These are phyloP conservation scores for Drechslerella dactyloides DNA, from an alignment of 2,329 filamentous ascomycete species.

Conservation along the genomic window DNA sequence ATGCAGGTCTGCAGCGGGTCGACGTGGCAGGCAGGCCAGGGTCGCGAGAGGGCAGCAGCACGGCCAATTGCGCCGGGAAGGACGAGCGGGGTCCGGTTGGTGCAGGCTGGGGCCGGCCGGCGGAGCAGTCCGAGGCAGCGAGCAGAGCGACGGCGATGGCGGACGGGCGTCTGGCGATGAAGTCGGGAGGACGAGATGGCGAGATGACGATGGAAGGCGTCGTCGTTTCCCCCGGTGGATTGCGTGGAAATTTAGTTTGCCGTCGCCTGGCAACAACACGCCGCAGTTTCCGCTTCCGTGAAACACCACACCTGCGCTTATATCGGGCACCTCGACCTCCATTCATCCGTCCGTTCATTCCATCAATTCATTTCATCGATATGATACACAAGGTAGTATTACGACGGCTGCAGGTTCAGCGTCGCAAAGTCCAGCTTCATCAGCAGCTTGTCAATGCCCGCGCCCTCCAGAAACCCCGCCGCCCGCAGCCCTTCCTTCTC, in stretches of 20 bases:
- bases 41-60: conserved; percentile 6
- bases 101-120: not conserved
- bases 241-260: conserved; percentile 23
- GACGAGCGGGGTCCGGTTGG: conserved; percentile 4
- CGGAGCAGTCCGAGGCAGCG: not conserved
- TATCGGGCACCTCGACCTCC: too few relatives aligned
- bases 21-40: conserved; percentile 46
- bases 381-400: too few relatives aligned
- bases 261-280: not conserved
- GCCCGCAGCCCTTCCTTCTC: conserved; percentile 24
- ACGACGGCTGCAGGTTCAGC: conserved; percentile 38
- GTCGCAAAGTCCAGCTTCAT: conserved; percentile 55
- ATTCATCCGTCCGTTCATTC: too few relatives aligned
- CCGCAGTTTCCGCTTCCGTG: too few relatives aligned
- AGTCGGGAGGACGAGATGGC: conserved; percentile 17
- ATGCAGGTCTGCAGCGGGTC: conserved; percentile 40
- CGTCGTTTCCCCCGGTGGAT: conserved; percentile 38
- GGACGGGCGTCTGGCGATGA: not conserved
- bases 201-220: too few relatives aligned
- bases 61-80: conserved; percentile 11
- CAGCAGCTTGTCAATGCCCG: conserved; percentile 54
- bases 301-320: too few relatives aligned
- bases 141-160: conserved; percentile 1
- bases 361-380: too few relatives aligned
- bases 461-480: conserved; percentile 40